Evolutionary conservation across 164 flowering plant species (phyloP), one percentile per base, ranked within the genome.

Genomic region (Piper longum): DNA sequence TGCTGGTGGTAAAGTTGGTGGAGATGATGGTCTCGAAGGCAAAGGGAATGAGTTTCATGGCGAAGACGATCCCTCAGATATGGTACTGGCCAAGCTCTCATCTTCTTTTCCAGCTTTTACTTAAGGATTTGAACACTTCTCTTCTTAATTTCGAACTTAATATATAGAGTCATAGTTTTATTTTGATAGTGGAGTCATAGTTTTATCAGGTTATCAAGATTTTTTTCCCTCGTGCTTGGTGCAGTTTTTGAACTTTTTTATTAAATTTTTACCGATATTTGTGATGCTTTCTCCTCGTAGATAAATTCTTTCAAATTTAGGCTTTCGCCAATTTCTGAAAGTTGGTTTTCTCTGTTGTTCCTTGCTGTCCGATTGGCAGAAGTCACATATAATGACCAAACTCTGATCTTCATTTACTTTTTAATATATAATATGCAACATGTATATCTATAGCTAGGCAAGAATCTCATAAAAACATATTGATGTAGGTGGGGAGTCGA

Each of bases 11-110:
- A 43, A 4, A n/a, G 52, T 39, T 43, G 52, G 55, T 48, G 62
- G 54, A 19, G 61, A 12, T 51, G 54, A 40, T 36, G 43, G 61
- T 56, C 67, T 56, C 55, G 73, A 70, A 61, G 73, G 70, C 60
- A 72, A 69, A 66, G 65, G 63, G 56, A 54, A 9, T 26, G 48
- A 44, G n/a, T 56, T 57, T 39, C 56, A 26, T 66, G 63, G 16
- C 41, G 69, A 59, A 58, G 60, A 67, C 3, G 61, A 45, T 12
- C 26, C 16, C 45, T 43, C 54, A 45, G 62, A 45, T 9, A 56
- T 54, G 44, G 54, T 64, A 5, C 4, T 5, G 14, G 48, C 54
- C 48, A 54, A 17, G 18, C 60, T 43, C 51, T 44, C 62, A 57
- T 61, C 26, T 18, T 58, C 61, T 60, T 14, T 59, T 19, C 19